Evolutionary conservation across 2,329 filamentous ascomycete genomes (phyloP).

Genomic region (Albophoma yamanashiensis): DNA sequence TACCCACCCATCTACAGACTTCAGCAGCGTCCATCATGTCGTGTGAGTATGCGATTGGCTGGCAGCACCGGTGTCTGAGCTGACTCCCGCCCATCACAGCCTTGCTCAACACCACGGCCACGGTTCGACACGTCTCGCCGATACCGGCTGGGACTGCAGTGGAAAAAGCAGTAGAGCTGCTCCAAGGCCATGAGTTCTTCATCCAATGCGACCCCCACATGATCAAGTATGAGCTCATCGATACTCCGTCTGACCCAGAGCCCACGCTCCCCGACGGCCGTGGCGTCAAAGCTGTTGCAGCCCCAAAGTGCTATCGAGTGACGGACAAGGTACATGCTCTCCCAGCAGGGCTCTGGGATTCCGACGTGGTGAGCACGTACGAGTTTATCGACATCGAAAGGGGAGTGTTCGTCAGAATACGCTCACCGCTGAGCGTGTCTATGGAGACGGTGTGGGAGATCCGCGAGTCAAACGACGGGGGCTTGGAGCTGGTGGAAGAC

Average conservation of each 20-base stretch:
- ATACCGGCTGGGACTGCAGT: slow-evolving; percentile 27
- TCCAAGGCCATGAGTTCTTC: slow-evolving; percentile 42
- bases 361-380: slow-evolving; percentile 40
- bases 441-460: slow-evolving; percentile 44
- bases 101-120: slow-evolving; percentile 33
- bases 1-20: neutral
- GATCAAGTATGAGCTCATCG: slow-evolving; percentile 27
- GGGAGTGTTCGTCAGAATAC: slow-evolving; percentile 41
- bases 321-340: slow-evolving; percentile 39
- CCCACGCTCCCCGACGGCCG: slow-evolving; percentile 19
- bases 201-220: slow-evolving; percentile 42
- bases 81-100: slow-evolving; percentile 6
- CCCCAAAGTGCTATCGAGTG: slow-evolving; percentile 33
- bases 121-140: slow-evolving; percentile 29
- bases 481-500: slow-evolving; percentile 36
- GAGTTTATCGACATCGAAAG: slow-evolving; percentile 39
- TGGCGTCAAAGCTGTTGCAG: slow-evolving; percentile 11
- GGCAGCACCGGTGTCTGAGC: neutral
- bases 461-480: slow-evolving; percentile 17
- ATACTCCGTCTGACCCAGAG: slow-evolving; percentile 13
- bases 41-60: slow-evolving; percentile 5
- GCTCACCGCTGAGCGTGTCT: slow-evolving; percentile 36
- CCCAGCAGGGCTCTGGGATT: slow-evolving; percentile 45
- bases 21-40: slow-evolving; percentile 3
- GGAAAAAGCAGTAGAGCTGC: slow-evolving; percentile 28